These are phyloP conservation scores for Aegilops sharonensis DNA, from an alignment of 176 grass and related monocot species.

Conservation along the genomic window DNA sequence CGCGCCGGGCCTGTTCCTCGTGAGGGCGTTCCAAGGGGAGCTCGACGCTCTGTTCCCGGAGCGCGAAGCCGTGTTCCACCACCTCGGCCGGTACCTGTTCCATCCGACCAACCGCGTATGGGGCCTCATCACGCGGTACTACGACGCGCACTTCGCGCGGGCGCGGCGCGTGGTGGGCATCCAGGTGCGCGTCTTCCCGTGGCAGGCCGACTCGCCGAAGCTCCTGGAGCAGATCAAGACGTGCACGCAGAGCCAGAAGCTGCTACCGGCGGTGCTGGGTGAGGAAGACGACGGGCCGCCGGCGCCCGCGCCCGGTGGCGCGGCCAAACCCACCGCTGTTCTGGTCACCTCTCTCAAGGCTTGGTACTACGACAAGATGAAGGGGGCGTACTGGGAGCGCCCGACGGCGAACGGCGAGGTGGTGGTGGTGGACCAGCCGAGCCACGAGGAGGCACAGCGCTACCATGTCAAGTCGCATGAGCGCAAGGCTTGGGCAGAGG, in stretches of 20 bases:
- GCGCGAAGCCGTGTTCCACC: slow-evolving; percentile 42
- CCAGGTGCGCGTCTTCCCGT: not conserved
- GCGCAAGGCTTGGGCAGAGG: slow-evolving; percentile 24
- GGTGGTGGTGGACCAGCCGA: slow-evolving; percentile 41
- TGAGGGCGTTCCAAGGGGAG: slow-evolving; percentile 21
- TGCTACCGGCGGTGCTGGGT: not conserved
- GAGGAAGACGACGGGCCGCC: not conserved
- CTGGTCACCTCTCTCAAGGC: slow-evolving; percentile 25
- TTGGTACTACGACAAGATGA: slow-evolving; percentile 44
- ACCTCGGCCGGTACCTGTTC: slow-evolving; percentile 43
- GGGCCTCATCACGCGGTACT: slow-evolving; percentile 45
- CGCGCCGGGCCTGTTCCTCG: slow-evolving; percentile 25
- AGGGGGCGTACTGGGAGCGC: slow-evolving; percentile 1
- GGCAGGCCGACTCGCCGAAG: not conserved
- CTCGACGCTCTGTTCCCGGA: slow-evolving; percentile 29
- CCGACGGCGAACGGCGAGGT: slow-evolving; percentile 22
- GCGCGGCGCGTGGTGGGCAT: not conserved
- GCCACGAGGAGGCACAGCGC: slow-evolving; percentile 34
- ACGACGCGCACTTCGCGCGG: not conserved
- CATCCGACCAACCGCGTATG: slow-evolving; percentile 42
- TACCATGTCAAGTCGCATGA: slow-evolving; percentile 30
- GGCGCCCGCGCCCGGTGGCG: not conserved
- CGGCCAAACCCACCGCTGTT: not conserved
- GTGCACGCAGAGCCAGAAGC: not conserved
- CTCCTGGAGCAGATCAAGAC: not conserved